phyloP scores from a whole-genome alignment of 208 protist species.

The Herpetomonas samuelpessoai region DNA sequence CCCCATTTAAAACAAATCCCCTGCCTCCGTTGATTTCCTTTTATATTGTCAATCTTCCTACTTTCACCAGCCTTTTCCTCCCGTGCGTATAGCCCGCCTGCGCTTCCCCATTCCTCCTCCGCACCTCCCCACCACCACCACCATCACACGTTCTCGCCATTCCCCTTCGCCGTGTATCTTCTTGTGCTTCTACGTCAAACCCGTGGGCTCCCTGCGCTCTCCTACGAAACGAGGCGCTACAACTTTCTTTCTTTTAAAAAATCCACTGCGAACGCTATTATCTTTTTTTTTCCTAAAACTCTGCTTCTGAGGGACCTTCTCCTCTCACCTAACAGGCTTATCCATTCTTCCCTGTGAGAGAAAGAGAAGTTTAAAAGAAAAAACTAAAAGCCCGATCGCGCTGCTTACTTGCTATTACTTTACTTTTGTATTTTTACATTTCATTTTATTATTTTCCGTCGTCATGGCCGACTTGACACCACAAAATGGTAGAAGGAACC shows the following conservation, averaged over 20 bases:
- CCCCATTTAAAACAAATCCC: slow-evolving; percentile 6
- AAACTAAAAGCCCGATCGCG: not conserved
- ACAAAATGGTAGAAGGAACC: too few species aligned
- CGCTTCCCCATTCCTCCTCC: not conserved
- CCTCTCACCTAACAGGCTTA: not conserved
- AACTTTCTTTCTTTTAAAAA: too few species aligned
- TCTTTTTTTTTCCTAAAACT: slow-evolving; percentile 11
- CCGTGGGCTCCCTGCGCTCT: too few species aligned
- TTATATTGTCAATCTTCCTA: not conserved
- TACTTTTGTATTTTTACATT: slow-evolving; percentile 14
- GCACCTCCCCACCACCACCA: not conserved
- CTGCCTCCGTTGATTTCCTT: slow-evolving; percentile 14
- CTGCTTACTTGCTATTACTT: slow-evolving; percentile 7
- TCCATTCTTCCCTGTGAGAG: slow-evolving; percentile 5
- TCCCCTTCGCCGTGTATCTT: not conserved
- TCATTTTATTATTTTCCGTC: slow-evolving; percentile 13
- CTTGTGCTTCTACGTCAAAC: too few species aligned
- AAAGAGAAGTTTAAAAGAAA: slow-evolving; percentile 12
- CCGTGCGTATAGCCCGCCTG: not conserved
- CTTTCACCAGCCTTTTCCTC: slow-evolving; percentile 20
- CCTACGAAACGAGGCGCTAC: too few species aligned
- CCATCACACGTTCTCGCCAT: not conserved
- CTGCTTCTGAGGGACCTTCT: not conserved
- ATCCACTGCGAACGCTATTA: too few species aligned
- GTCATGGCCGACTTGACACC: too few species aligned